Conservation (phyloP, 2,329 filamentous ascomycete genomes). For the Orbilia javanica region DNA sequence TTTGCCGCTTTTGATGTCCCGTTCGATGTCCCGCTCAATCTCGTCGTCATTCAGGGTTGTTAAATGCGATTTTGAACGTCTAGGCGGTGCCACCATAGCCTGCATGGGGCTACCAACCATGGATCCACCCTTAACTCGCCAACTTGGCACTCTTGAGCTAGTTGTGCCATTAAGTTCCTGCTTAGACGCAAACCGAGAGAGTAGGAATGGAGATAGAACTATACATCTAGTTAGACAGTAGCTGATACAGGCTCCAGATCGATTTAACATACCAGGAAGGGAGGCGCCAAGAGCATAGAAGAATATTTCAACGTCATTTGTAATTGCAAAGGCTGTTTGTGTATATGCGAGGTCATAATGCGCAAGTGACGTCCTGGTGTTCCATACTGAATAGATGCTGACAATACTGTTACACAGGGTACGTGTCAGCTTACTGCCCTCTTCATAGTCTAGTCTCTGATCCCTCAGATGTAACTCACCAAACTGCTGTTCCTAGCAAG, state of each 20-base stretch:
- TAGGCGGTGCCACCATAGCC: conserved; percentile 18
- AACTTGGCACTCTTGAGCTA: conserved; percentile 49
- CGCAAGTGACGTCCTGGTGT: conserved; percentile 41
- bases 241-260: background rate
- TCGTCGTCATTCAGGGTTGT: conserved; percentile 34
- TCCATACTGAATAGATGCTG: conserved; percentile 58
- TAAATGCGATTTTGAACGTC: conserved; percentile 26
- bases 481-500: conserved; percentile 62
- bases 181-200: conserved; percentile 45
- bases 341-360: conserved; percentile 60
- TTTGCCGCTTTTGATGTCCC: conserved; percentile 17
- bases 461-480: conserved; percentile 57
- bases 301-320: conserved; percentile 63
- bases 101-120: conserved; percentile 42
- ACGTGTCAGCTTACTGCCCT: conserved; percentile 6
- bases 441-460: background rate
- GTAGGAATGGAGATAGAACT: conserved; percentile 54
- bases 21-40: conserved; percentile 11
- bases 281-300: conserved; percentile 63
- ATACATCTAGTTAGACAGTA: background rate
- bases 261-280: conserved; percentile 59
- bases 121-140: conserved; percentile 55
- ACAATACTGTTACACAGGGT: conserved; percentile 39
- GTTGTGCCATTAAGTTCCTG: conserved; percentile 21
- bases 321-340: conserved; percentile 62